phyloP scores from a whole-genome alignment of 1,139 yeast species.

The Suhomyces panamericanus region DNA sequence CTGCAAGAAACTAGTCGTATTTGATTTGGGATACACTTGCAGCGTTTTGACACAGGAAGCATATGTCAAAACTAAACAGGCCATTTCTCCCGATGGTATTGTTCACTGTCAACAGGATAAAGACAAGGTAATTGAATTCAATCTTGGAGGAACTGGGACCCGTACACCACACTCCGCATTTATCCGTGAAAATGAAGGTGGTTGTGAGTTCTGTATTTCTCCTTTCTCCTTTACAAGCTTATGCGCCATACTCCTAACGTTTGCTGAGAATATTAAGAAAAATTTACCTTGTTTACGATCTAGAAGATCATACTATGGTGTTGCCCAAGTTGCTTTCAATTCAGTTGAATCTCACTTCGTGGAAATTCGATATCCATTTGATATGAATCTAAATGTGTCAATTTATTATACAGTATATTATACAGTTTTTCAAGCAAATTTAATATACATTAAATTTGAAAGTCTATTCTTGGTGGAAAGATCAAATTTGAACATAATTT shows the following conservation, averaged over 20 bases:
- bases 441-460: too few species aligned
- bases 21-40: constrained; percentile 8
- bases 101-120: background rate
- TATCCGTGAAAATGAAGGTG: background rate
- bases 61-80: background rate
- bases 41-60: background rate
- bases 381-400: too few species aligned
- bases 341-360: background rate
- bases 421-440: too few species aligned
- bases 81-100: background rate
- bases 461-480: too few species aligned
- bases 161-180: constrained; percentile 1
- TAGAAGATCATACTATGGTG: background rate
- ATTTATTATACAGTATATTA: too few species aligned
- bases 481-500: too few species aligned
- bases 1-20: background rate
- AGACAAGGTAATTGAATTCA: background rate
- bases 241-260: too few species aligned
- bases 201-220: background rate
- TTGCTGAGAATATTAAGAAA: background rate
- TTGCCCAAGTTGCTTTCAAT: background rate
- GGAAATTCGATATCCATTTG: background rate
- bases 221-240: constrained; percentile 2
- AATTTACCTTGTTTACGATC: background rate
- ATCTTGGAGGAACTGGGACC: constrained; percentile 1